Evolutionary conservation across 768 basidiomycete genomes (phyloP), one percentile per base, ranked within the genome.

Genomic region (Boletus speciosus): DNA sequence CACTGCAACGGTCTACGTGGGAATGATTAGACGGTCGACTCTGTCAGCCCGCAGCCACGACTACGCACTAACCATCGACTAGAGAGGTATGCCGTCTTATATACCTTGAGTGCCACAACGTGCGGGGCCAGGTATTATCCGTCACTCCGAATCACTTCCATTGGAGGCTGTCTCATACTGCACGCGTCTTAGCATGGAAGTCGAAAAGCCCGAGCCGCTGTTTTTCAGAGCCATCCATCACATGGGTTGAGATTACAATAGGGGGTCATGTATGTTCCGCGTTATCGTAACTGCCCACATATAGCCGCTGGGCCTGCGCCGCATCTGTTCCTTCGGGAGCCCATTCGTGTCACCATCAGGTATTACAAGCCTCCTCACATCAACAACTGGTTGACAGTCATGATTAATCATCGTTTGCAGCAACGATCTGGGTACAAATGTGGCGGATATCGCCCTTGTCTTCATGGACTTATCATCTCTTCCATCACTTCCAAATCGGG

Each of bases 1-100:
- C 29, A 29, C 29, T 29, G 15, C 49, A 41, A 44, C 25, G 21
- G 55, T 42, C 31, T 21, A 41, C 47, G 57, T 60, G 57, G 51
- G 57, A 60, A 57, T 41, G 19, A 47, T 9, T 29, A 29, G 29
- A 29, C 29, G 2, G 29, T 9, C 29, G 29, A 27, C 25, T 27
- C 25, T 27, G 25, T 27, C 25, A 27, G 25, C 25, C 6, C 25
- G 25, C 25, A 27, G 25, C 4, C 25, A 25, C 25, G 25, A 25
- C 25, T 25, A 25, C 25, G 25, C 25, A 25, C 25, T 4, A 19
- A 19, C 19, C 19, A 19, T 47, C 15, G 15, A 21, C 15, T 19
- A 14, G 44, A 16, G 23, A n/a, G 10, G 23, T 34, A 21, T 21
- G 21, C 10, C 19, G 9, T 34, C 23, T 21, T 12, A 16, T 23